Evolutionary conservation across 768 basidiomycete species (phyloP), one percentile per base, ranked within the genome.

Genomic region (Agaricus subrufescens): DNA sequence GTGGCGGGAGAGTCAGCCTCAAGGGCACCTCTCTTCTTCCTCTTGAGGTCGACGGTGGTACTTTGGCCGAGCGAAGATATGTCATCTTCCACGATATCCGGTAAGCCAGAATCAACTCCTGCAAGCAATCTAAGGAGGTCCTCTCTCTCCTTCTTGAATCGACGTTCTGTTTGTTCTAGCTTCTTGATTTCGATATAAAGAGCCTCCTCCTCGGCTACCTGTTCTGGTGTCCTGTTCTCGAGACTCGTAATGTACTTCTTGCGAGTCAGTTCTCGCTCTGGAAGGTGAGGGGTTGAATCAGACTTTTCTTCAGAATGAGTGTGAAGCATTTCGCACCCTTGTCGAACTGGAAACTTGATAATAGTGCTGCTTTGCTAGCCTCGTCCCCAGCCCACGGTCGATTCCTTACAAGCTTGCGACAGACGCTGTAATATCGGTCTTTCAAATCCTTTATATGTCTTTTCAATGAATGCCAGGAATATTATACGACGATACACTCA

Each of bases 191-290:
- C 94, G 59, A 98, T 74, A 71, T 91, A 98, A 3, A 99, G 77
- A 7, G 92, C 89, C 63, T 98, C 95, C 75, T 98, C 97, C 67
- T 99, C 95, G 15, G 87, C 88, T 44, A 96, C 87, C 71, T 98
- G 92, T 48, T 89, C 85, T 3, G 86, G 80, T 0, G 93, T 89
- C n/a, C 96, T 86, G 55, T 81, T 84, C 71, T 94, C 91, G n/a
- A 98, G 82, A 58, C 86, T 89, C 8, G 79, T 72, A 12, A 98
- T 79, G 65, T 98, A 97, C 56, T 85, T 84, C 70, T 94, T 97
- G 56, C 97, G 86, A 60, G 84, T 86, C 23, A 84, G 72, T 70
- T 99, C 97, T 43, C 92, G 88, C 30, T 88, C 95, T 96, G 56
- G 49, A 38, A 27, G 14, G 14, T 10, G 25, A 12, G 54, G 29